Percentiles rank a stretch among this genome's conserved stretches.
phyloP scores from a whole-genome alignment of 371 early-diverging fungal species.

The Mortierella sp. region DNA sequence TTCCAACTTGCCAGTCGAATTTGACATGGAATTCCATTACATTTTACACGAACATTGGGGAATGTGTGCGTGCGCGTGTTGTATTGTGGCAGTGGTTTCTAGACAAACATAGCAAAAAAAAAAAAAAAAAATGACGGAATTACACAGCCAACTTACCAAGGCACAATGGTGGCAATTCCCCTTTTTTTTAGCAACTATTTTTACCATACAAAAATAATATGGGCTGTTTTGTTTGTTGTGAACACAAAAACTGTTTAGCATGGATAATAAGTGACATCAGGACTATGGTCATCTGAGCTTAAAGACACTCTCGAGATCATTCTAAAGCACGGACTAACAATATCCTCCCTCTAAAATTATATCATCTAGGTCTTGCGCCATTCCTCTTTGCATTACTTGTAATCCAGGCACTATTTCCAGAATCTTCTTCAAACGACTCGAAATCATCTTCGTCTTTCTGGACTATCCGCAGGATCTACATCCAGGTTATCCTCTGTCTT shows the following conservation, averaged over 20 bases:
- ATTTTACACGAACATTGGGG: background rate
- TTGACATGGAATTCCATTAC: conserved; percentile 25
- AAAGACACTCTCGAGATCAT: background rate
- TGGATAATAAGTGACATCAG: conserved; percentile 2
- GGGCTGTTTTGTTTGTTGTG: too few species aligned
- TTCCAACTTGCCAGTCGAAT: conserved; percentile 27
- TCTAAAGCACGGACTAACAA: background rate
- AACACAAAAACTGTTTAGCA: background rate
- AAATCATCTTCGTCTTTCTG: conserved; percentile 41
- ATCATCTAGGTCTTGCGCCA: conserved; percentile 63
- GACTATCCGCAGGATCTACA: conserved; percentile 62
- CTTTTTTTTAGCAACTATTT: background rate
- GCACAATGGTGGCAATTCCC: background rate
- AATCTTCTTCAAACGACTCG: conserved; percentile 55
- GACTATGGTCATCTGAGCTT: background rate
- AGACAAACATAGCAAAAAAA: too few species aligned
- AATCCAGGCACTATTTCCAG: conserved; percentile 67
- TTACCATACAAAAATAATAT: background rate
- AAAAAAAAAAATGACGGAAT: too few species aligned
- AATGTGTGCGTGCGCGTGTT: background rate
- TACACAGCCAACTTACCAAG: too few species aligned
- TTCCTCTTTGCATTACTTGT: conserved; percentile 69
- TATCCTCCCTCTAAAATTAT: background rate
- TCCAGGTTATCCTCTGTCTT: conserved; percentile 67
- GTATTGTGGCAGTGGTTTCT: background rate